Evolutionary conservation across 176 grass and related monocot genomes (phyloP).

Genomic region (Oryza officinalis): DNA sequence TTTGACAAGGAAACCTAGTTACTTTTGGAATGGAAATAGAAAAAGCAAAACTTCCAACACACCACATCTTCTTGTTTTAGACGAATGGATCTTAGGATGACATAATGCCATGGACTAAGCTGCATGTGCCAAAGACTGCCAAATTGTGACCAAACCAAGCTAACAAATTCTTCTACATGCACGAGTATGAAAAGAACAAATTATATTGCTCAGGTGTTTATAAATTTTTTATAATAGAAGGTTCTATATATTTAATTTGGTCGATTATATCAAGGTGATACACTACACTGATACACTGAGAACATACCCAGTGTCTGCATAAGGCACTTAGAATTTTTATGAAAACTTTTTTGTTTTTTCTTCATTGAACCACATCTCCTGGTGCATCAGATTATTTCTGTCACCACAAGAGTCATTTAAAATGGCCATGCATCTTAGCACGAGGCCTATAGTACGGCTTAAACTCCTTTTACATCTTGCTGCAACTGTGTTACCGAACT

Average conservation of each 20-base stretch:
- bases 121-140: not conserved
- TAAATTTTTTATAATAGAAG: too few relatives aligned
- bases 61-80: not conserved
- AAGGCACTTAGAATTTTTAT: not conserved
- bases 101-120: not conserved
- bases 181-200: not conserved
- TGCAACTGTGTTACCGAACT: not conserved
- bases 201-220: not conserved
- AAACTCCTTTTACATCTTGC: not conserved
- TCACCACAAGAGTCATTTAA: not conserved
- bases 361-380: not conserved
- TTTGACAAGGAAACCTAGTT: not conserved
- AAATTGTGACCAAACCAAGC: not conserved
- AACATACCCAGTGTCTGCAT: too few relatives aligned
- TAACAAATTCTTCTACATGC: not conserved
- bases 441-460: not conserved
- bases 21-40: not conserved
- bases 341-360: not conserved
- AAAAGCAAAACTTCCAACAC: not conserved
- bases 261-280: too few relatives aligned
- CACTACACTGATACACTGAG: too few relatives aligned
- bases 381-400: not conserved
- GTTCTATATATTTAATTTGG: too few relatives aligned
- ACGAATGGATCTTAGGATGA: not conserved
- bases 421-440: not conserved